Base-by-base conservation (phyloP, 768 basidiomycete species). In the Dioszegia aurantiaca region DNA sequence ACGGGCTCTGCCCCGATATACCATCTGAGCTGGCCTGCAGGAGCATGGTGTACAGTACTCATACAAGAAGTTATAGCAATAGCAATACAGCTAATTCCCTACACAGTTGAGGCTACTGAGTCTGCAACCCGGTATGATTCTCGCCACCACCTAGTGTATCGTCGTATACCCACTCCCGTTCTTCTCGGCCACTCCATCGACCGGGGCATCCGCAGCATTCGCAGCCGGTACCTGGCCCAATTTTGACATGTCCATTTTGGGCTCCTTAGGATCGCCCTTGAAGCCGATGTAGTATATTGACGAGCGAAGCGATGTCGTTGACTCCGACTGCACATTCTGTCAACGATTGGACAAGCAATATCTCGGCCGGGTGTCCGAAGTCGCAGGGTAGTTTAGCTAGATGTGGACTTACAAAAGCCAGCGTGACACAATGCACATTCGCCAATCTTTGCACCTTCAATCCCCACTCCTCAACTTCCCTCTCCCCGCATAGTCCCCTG, bases 141-240 rank as follows among this genome's bases (percentile, higher is more conserved):
- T 14, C 33, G 11, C 21, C 3, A 2, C 42, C 40, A 14, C 55
- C 23, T 14, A 40, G 19, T 43, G 24, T 31, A 76, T 75, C 11
- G 73, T 75, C 16, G 72, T 77, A 49, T 77, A 74, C 4, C 70
- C 70, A 11, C 70, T 58, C 11, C 72, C 73, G 44, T 68, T 61
- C 57, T 76, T 77, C 64, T 79, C 77, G 17, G 69, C 70, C 2
- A 78, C 59, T 17, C 60, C 59, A 47, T 77, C 74, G 1, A 79
- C 70, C 1, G 63, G 64, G 0, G 87, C 85, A 63, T 92, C 90
- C 0, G 87, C 84, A 0, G 87, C 86, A 65, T 88, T 83, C 3
- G 85, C 86, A n/a, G 90, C 87, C 0, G 86, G 87, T 16, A 93
- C 72, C 36, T 83, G 68, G 85, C 86, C 47, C 87, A 80, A 71